A percentile compares a stretch with the other conserved stretches of the same genome.
phyloP scores from a whole-genome alignment of 2,329 filamentous ascomycete species.

The Dactylellina cionopaga region DNA sequence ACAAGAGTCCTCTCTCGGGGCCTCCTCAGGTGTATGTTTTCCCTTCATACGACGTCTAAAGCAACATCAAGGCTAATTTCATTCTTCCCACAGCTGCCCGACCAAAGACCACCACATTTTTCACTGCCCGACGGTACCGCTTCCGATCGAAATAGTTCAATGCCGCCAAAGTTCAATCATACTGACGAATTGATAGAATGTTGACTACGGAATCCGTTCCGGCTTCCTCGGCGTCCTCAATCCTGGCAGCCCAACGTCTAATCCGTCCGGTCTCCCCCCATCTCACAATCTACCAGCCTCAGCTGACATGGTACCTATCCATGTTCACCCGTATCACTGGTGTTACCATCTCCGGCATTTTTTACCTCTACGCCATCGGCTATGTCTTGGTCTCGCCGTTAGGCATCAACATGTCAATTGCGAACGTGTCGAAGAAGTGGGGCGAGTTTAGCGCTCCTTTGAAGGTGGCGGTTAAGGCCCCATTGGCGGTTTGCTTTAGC shows the following conservation, averaged over 20 bases:
- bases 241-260: slow-evolving; percentile 83
- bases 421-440: slow-evolving; percentile 72
- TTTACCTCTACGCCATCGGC: slow-evolving; percentile 82
- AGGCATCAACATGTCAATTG: slow-evolving; percentile 75
- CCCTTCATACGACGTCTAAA: background rate
- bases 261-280: slow-evolving; percentile 85
- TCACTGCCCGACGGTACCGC: slow-evolving; percentile 50
- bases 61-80: slow-evolving; percentile 1
- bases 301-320: slow-evolving; percentile 84
- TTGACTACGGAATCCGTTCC: slow-evolving; percentile 70
- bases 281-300: slow-evolving; percentile 82
- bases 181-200: slow-evolving; percentile 57
- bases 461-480: slow-evolving; percentile 70
- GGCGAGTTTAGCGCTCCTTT: slow-evolving; percentile 69
- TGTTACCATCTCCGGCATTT: slow-evolving; percentile 72
- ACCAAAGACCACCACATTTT: slow-evolving; percentile 41
- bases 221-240: slow-evolving; percentile 66
- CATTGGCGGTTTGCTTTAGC: slow-evolving; percentile 72
- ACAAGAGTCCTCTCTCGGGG: slow-evolving; percentile 38
- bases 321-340: slow-evolving; percentile 87
- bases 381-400: slow-evolving; percentile 83
- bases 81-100: slow-evolving; percentile 11
- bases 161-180: background rate
- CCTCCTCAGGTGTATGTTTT: slow-evolving; percentile 45
- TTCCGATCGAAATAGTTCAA: slow-evolving; percentile 34